These are phyloP conservation scores for Diaporthe caulivora DNA, from an alignment of 2,329 filamentous ascomycete species.

Conservation along the genomic window DNA sequence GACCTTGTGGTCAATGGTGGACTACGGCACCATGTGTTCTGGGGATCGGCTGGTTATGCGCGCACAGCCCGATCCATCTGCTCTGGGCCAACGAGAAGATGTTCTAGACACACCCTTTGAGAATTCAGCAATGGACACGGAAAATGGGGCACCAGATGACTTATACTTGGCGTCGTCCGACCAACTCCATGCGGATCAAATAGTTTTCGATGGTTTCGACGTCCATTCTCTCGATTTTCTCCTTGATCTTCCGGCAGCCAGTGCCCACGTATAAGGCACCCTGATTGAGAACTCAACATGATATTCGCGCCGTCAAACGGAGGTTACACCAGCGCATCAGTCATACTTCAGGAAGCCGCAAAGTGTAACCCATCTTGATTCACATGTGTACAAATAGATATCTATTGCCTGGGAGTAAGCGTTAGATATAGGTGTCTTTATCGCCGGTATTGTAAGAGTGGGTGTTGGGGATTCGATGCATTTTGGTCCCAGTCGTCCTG, in stretches of 20 bases:
- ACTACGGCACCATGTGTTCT: slow-evolving; percentile 5
- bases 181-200: background rate
- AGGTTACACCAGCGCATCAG: no score
- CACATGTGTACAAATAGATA: no score
- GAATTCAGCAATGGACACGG: background rate
- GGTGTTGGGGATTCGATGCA: no score
- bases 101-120: background rate
- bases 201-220: background rate
- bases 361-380: no score
- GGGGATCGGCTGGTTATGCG: background rate
- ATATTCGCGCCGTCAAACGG: background rate
- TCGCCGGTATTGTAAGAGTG: no score
- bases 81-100: background rate
- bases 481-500: no score
- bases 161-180: background rate
- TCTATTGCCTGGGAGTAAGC: no score
- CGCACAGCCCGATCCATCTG: no score
- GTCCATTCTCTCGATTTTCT: background rate
- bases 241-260: background rate
- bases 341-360: no score
- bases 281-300: no score
- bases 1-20: slow-evolving; percentile 8
- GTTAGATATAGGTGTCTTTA: no score
- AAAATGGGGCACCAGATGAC: background rate
- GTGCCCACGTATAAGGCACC: background rate